Evolutionary conservation across 2,329 filamentous ascomycete genomes (phyloP), one percentile per base, ranked within the genome.

Genomic region (Akanthomyces muscarius): DNA sequence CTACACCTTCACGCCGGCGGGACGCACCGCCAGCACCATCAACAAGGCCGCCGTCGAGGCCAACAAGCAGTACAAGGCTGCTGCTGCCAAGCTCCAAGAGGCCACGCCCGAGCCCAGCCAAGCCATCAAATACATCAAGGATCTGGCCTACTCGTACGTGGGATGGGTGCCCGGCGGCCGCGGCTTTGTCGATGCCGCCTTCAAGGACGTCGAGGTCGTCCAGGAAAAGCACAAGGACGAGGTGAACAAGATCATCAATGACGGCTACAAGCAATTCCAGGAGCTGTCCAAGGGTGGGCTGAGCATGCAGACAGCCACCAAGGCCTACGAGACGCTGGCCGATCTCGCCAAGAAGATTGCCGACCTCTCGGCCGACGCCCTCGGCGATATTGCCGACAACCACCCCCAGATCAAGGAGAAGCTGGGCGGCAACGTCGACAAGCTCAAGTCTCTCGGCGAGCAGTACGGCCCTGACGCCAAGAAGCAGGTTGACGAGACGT

Each of bases 401-500:
- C 89, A 92, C 71, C 90, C 90, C 0, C 74, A 88, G 68, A 70
- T 91, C 23, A 91, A 90, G 79, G 83, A 91, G 71, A 88, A 89
- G 76, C 75, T 92, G 10, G 89, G 89, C 16, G 86, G 84, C 13
- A 86, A 84, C 68, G 75, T 90, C 51, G 84, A 90, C 56, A 83
- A 89, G 72, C 77, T 92, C 56, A 89, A 90, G 81, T 74, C 86
- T 67, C 81, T 91, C 74, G 86, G 86, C 30, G 83, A 91, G 16
- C 79, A 86, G 64, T 89, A 89, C 69, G 90, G 90, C 0, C 89
- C 89, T 0, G 87, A 92, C 71, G 89, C 88, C 0, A 90, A 91
- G 82, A 87, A 91, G 80, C 83, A 90, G 73, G 83, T 89, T 5
- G 87, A 92, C 62, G 81, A 91, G 74, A 86, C 87, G 0, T 92